Percentiles rank a stretch among this genome's conserved stretches.
Conservation (phyloP, 192 early-diverging fungal species). For the Allomyces javanicus region DNA sequence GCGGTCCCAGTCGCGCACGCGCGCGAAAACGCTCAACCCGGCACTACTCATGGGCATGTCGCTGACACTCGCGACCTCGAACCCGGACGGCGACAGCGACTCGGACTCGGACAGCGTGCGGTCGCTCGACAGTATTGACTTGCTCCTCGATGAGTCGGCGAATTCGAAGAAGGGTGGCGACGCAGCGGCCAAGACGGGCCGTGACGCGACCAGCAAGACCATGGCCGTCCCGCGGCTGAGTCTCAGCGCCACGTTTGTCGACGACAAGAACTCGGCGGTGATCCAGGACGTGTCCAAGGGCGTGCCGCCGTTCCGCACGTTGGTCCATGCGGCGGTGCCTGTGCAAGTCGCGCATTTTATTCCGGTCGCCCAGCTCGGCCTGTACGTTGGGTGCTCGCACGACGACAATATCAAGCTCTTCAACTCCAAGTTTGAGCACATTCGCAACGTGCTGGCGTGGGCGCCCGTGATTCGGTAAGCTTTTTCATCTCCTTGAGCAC, state of each 20-base stretch:
- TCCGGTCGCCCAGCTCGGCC: background rate
- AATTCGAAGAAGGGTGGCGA: no score
- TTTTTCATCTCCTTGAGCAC: no score
- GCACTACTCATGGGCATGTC: no score
- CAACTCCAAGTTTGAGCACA: background rate
- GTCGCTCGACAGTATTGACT: no score
- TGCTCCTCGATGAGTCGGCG: no score
- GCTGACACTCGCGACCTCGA: no score
- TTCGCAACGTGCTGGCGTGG: background rate
- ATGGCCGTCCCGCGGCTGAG: background rate
- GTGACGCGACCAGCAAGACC: background rate
- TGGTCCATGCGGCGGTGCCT: background rate
- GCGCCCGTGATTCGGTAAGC: background rate
- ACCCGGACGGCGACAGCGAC: no score
- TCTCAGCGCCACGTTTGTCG: background rate
- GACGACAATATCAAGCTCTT: background rate
- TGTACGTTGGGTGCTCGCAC: background rate
- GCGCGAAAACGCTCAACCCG: no score
- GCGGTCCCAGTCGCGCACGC: no score
- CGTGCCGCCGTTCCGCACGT: background rate
- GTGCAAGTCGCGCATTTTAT: background rate
- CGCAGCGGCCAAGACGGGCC: background rate
- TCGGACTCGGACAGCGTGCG: no score
- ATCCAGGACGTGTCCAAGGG: background rate
- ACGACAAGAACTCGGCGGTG: background rate